Base-by-base conservation (phyloP, 2,329 filamentous ascomycete genomes). In the Alternaria ventricosa region DNA sequence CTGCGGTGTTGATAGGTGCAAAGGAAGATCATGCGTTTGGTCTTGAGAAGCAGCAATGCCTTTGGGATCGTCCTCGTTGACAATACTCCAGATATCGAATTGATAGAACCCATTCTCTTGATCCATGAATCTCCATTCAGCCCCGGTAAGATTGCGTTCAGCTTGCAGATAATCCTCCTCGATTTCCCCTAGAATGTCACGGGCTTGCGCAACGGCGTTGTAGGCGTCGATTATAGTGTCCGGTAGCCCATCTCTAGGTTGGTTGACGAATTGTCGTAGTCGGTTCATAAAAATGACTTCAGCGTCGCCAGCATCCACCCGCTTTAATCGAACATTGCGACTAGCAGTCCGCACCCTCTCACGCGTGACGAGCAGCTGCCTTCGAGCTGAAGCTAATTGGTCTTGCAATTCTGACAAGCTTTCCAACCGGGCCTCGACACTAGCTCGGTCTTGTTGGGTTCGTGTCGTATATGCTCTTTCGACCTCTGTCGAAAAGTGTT, bases 51-150 rank as follows among this genome's bases (percentile, higher is more conserved):
- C 7, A n/a, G 20, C 15, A 20, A 15, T 0, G 3, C 23, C 10
- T 27, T 10, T 10, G 3, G 18, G n/a, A 20, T 12, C 45, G n/a
- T 9, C 28, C n/a, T 33, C 28, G 7, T 11, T 28, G 49, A 66
- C 3, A 60, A 44, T 18, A 54, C 56, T 36, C 5, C 47, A 45
- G 8, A 71, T 18, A 15, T 69, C 65, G 41, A 63, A 66, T 22
- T 72, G 70, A 20, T 74, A 75, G 10, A 74, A 66, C 9, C 60
- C 56, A 10, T 56, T 62, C 30, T 75, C 73, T 20, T 63, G 61
- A 3, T 68, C 65, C 55, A 65, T 59, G 44, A 68, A 72, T 9
- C 4, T 49, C 71, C 71, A 74, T 50, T 74, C 73, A 5, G 46
- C 15, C 2, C 65, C 73, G 1, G 60, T 56, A 4, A 74, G 55